A percentile compares a stretch with the other conserved stretches of the same genome.
Evolutionary conservation across 495 filamentous ascomycete genomes (phyloP).

Genomic region (Daldinia loculata): DNA sequence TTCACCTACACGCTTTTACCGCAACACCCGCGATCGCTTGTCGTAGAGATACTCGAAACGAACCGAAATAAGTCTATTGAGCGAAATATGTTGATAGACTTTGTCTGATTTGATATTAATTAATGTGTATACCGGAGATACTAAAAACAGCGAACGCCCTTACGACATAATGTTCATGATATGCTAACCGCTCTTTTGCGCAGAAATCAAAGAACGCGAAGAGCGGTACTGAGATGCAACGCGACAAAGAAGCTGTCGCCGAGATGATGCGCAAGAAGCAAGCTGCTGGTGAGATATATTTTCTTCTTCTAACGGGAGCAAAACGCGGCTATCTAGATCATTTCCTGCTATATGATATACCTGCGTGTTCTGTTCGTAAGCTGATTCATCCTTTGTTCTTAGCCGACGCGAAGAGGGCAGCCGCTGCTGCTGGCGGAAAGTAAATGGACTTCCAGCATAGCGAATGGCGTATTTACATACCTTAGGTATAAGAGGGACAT

Average conservation of each 20-base stretch:
- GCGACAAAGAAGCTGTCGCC: constrained; percentile 78
- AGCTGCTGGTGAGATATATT: constrained; percentile 68
- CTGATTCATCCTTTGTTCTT: constrained; percentile 10
- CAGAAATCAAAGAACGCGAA: constrained; percentile 69
- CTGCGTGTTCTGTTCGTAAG: background rate
- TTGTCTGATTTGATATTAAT: background rate
- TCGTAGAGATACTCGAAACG: background rate
- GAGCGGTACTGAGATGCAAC: constrained; percentile 74
- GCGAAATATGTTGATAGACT: background rate
- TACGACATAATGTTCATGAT: background rate
- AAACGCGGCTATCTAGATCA: background rate
- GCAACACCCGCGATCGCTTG: background rate
- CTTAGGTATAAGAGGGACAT: background rate
- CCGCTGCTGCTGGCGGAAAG: constrained; percentile 43
- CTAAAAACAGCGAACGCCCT: background rate
- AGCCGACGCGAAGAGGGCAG: constrained; percentile 62
- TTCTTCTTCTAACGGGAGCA: background rate
- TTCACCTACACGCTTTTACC: constrained; percentile 6
- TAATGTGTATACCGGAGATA: background rate
- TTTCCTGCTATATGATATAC: background rate
- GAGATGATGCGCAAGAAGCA: constrained; percentile 93
- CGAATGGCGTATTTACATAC: constrained; percentile 3
- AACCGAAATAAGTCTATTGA: background rate
- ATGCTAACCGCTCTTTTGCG: constrained; percentile 30
- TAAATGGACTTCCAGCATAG: constrained; percentile 13